phyloP scores from a whole-genome alignment of 768 basidiomycete species.

The Leucocoprinus leucothites region DNA sequence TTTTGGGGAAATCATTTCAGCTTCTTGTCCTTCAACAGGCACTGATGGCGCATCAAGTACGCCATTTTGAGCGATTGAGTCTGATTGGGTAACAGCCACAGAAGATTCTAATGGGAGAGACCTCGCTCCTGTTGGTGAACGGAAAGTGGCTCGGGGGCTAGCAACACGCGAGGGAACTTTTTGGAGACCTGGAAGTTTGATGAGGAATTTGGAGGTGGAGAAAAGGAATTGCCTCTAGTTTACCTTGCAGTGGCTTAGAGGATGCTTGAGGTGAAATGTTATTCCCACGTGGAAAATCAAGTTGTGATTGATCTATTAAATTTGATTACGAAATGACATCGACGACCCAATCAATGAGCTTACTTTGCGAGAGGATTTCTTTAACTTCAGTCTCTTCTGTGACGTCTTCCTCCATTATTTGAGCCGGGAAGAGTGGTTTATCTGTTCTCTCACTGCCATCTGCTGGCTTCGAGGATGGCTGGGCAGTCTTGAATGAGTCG shows the following conservation, averaged over 20 bases:
- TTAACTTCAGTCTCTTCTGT: constrained; percentile 8
- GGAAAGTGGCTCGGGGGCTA: not conserved
- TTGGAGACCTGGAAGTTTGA: not conserved
- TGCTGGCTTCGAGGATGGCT: too few relatives aligned
- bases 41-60: not conserved
- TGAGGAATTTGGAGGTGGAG: too few relatives aligned
- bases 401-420: not conserved
- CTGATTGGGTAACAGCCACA: too few relatives aligned
- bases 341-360: not conserved
- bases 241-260: not conserved
- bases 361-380: constrained; percentile 10
- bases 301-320: constrained; percentile 5
- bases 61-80: not conserved
- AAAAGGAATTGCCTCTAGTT: not conserved
- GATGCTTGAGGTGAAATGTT: not conserved
- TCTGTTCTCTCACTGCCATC: too few relatives aligned
- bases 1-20: not conserved
- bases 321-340: constrained; percentile 5
- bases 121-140: not conserved
- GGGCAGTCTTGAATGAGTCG: not conserved
- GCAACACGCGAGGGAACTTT: not conserved
- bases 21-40: not conserved
- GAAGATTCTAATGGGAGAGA: not conserved
- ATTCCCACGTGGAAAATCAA: constrained; percentile 2
- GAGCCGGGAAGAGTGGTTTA: not conserved